phyloP scores from a whole-genome alignment of 306 rosid genomes.

The Malus orientalis region DNA sequence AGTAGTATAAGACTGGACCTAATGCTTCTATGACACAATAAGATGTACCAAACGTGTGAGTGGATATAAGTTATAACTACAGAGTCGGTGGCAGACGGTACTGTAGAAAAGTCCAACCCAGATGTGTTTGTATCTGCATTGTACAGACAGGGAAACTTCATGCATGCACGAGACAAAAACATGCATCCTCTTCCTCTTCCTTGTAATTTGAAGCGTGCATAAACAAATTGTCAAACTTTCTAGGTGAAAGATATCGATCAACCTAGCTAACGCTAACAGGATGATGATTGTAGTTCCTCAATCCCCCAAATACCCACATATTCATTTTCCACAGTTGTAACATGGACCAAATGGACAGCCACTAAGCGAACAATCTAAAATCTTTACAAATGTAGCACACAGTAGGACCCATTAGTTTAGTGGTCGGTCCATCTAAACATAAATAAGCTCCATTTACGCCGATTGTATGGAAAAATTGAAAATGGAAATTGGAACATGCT shows the following conservation, averaged over 20 bases:
- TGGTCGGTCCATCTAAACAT: background rate
- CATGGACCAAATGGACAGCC: background rate
- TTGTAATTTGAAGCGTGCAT: background rate
- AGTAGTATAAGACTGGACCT: too few species aligned
- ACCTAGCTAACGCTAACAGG: background rate
- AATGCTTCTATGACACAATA: too few species aligned
- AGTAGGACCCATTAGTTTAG: background rate
- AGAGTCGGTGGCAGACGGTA: background rate
- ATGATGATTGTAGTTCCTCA: background rate
- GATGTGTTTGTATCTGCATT: background rate
- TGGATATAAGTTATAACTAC: background rate
- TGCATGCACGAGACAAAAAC: background rate
- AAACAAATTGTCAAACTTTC: background rate
- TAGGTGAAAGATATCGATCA: slow-evolving; percentile 14
- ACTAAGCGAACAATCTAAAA: background rate
- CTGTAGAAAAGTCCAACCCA: background rate
- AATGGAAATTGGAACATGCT: background rate
- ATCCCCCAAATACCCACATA: background rate
- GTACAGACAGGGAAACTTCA: background rate
- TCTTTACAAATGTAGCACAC: background rate
- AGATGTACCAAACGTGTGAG: background rate
- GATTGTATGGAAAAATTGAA: background rate
- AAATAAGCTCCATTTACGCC: background rate
- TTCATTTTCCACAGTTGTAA: background rate
- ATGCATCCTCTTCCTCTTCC: background rate